Base-by-base conservation (phyloP, 495 filamentous ascomycete genomes). In the Aspergillus steynii region DNA sequence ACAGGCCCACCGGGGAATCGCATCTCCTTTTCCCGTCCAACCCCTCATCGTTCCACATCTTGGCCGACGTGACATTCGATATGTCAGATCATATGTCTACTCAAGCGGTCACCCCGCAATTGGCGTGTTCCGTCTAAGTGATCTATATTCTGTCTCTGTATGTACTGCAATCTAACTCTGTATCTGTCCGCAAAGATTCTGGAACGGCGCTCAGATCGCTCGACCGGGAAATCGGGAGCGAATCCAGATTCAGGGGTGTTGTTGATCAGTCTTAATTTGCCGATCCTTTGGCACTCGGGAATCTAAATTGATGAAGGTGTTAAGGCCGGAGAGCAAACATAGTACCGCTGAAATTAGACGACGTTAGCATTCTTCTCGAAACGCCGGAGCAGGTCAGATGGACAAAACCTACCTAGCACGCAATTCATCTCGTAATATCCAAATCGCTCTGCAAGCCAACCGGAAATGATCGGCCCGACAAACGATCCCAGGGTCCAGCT, bases 391-490 rank as follows among this genome's bases (percentile, higher is more conserved):
- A 25, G 34, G 37, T 34, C 47, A 50, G 32, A 48, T 55, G 50
- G 27, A 46, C 31, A 46, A 8, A 31, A 64, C 59, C n/a, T 29
- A 72, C 68, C 65, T 7, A 72, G 34, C 4, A 64, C 56, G 42
- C 61, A 58, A 57, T 55, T 74, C 65, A 76, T 65, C 8, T 62
- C 55, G 29, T 67, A 69, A 45, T 72, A 77, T 4, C 73, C 74
- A 20, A 71, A 48, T 52, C 31, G 14, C 56, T 74, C 68, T n/a
- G 62, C 60, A 12, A 75, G 46, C 56, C 54, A 59, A 1, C 75
- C 71, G 4, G 74, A 68, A 8, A 73, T 6, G 29, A 78, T 59
- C 3, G 74, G 74, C n/a, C 74, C 70, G 20, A 72, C 29, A 5
- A 77, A 66, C 32, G 60, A 65, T 5, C 73, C 74, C 27, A 57